These are phyloP conservation scores for Boletus pseudopeckii DNA, from an alignment of 768 basidiomycete genomes.

Conservation along the genomic window DNA sequence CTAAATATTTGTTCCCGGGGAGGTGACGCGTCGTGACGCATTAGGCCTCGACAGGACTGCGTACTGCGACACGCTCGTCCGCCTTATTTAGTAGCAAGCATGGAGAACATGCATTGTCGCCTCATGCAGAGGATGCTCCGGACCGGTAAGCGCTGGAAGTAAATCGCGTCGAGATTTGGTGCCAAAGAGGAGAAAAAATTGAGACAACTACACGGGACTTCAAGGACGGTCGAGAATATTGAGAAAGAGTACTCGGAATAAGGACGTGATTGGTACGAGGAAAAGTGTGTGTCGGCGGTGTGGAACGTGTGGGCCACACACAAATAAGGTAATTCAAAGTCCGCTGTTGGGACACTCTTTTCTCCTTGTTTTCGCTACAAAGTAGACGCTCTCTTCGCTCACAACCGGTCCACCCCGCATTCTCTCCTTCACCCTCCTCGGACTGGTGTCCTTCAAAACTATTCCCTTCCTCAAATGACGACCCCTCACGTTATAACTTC, in stretches of 20 bases:
- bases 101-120: conserved; percentile 11
- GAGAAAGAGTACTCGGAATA: not conserved
- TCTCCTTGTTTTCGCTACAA: conserved; percentile 28
- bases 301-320: conserved; percentile 30
- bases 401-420: conserved; percentile 21
- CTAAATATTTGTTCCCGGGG: not conserved
- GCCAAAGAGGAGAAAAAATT: not conserved
- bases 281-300: not conserved
- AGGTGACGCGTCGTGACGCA: not conserved
- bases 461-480: conserved; percentile 46
- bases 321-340: conserved; percentile 30
- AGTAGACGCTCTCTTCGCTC: conserved; percentile 21
- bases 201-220: no score
- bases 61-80: conserved; percentile 1
- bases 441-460: conserved; percentile 28
- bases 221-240: not conserved
- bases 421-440: conserved; percentile 24
- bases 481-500: conserved; percentile 84
- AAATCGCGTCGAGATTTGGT: conserved; percentile 3
- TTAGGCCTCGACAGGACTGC: not conserved
- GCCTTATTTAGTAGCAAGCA: not conserved
- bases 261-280: not conserved
- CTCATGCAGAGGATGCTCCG: not conserved
- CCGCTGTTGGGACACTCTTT: conserved; percentile 24
- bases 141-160: not conserved